phyloP scores from a whole-genome alignment of 352 stramenopile species.

The Phytophthora sansomeana region DNA sequence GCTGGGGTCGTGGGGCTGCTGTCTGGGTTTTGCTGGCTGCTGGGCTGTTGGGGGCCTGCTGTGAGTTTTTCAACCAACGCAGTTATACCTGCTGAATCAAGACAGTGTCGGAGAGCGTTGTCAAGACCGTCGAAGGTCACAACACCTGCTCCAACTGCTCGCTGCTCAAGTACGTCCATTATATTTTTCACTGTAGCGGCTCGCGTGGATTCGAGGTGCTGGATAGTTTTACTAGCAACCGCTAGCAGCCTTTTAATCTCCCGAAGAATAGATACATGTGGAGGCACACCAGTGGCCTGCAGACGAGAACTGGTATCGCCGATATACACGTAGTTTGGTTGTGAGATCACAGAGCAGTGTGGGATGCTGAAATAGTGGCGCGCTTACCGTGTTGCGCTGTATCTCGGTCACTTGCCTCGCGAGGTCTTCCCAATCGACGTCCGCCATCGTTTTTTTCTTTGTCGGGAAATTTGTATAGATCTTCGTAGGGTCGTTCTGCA shows the following conservation, averaged over 20 bases:
- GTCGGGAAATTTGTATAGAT: too few species aligned
- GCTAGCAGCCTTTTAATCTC: constrained; percentile 16
- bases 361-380: constrained; percentile 16
- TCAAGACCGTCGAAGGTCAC: constrained; percentile 18
- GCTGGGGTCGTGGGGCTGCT: background rate
- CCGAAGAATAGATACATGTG: constrained; percentile 22
- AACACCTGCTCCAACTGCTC: constrained; percentile 15
- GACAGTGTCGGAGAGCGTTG: background rate
- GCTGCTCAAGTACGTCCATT: constrained; percentile 10
- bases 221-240: background rate
- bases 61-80: background rate
- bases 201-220: constrained; percentile 8
- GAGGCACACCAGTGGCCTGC: constrained; percentile 15
- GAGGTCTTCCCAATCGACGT: too few species aligned
- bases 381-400: too few species aligned
- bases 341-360: background rate
- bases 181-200: constrained; percentile 9
- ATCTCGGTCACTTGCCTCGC: too few species aligned
- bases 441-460: too few species aligned
- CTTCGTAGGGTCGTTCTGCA: too few species aligned
- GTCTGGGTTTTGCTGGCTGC: background rate
- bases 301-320: background rate
- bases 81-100: background rate
- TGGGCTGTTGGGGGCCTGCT: background rate
- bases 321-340: constrained; percentile 6